Evolutionary conservation across 2,329 filamentous ascomycete genomes (phyloP), one percentile per base, ranked within the genome.

Genomic region (Aspergillus sp.): DNA sequence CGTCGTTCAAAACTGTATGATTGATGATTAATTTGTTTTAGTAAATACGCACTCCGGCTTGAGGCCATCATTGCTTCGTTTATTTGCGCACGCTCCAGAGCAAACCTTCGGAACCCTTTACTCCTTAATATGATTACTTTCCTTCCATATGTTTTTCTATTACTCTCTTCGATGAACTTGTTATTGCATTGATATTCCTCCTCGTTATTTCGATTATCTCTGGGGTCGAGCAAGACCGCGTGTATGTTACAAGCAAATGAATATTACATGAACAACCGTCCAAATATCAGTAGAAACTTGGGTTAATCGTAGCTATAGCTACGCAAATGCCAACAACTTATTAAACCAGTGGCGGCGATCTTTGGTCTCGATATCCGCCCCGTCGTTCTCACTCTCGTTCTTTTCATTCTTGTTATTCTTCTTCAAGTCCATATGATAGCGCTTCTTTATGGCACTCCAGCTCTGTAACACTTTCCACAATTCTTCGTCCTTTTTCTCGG

Each of bases 241-340:
- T 62, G 62, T 64, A 63, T 59, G 52, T 63, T 63, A 63, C 63
- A 64, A 55, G 56, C 53, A 46, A 51, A 54, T 40, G 51, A 55
- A 57, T 50, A 45, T 50, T n/a, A 37, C 33, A 44, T 27, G 54
- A 52, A 35, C 40, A 23, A 56, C 21, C 25, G 14, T 50, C 39
- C 35, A 55, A 49, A 12, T 35, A 25, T 21, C 37, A 27, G 23
- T 43, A 48, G 35, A 31, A 31, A 46, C 27, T 41, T 35, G 14
- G 21, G 21, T 19, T 43, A 51, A 6, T 35, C 33, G 21, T 40
- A 40, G 40, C 43, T 25, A 15, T n/a, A 21, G 12, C n/a, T 33
- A 11, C 12, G 12, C 12, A 40, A 37, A 23, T n/a, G 15, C 8
- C 44, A 39, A 7, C 31, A 8, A 17, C 23, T 44, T 54, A 3